A percentile compares a stretch with the other conserved stretches of the same genome.
phyloP scores from a whole-genome alignment of 2,329 filamentous ascomycete genomes.

The Teratosphaeria destructans region DNA sequence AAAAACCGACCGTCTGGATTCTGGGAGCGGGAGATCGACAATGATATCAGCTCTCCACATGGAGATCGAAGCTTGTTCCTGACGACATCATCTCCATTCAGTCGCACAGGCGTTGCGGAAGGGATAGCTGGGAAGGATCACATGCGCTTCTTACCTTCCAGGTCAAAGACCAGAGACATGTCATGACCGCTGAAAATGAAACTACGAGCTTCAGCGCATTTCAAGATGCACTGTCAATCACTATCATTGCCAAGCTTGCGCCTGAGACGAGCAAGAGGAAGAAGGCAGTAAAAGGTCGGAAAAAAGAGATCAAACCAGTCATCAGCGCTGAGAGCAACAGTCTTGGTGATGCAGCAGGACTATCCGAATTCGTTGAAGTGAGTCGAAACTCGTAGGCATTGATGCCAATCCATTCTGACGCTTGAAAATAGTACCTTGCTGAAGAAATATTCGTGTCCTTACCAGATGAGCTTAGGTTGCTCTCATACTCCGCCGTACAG shows the following conservation, averaged over 20 bases:
- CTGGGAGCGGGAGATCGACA: not conserved
- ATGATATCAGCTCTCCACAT: not conserved
- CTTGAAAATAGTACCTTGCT: conserved; percentile 51
- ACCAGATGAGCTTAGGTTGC: conserved; percentile 48
- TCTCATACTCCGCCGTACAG: conserved; percentile 51
- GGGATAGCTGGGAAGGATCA: not conserved
- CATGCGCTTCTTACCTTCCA: too few relatives aligned
- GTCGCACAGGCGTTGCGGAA: not conserved
- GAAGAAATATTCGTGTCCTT: conserved; percentile 57
- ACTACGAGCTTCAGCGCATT: conserved; percentile 56
- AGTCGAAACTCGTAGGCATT: not conserved
- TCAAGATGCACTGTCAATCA: conserved; percentile 61
- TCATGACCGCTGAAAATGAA: conserved; percentile 29
- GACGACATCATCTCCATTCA: not conserved
- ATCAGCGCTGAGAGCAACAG: conserved; percentile 1
- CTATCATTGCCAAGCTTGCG: conserved; percentile 53
- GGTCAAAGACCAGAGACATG: not conserved
- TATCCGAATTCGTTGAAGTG: conserved; percentile 69
- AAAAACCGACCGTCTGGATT: not conserved
- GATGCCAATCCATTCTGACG: not conserved
- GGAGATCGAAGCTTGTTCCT: not conserved
- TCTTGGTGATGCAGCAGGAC: conserved; percentile 48
- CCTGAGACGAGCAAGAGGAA: conserved; percentile 37
- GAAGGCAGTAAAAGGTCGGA: conserved; percentile 29
- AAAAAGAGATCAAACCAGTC: conserved; percentile 28